Evolutionary conservation across 108 stramenopile genomes (phyloP), one percentile per base, ranked within the genome.

Genomic region (Mayamaea pseudoterrestris): DNA sequence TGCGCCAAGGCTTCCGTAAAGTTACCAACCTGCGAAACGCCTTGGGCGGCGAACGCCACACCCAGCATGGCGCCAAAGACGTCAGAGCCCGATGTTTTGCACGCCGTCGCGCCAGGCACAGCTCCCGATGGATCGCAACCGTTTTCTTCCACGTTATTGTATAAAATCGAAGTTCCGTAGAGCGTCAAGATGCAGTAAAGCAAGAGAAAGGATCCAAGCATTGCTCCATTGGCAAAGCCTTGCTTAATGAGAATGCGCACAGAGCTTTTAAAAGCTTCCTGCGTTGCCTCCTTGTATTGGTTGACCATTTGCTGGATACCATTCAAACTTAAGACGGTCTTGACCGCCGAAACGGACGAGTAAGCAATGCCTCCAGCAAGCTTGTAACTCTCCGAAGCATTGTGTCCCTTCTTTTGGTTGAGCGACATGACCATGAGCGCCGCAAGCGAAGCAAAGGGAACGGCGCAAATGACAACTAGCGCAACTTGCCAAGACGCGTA

Each of bases 41-140:
- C 84, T 36, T 68, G 64, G 0, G 69, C 84, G 0, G 73, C 84
- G 59, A 82, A 79, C 2, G 73, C 70, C 20, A 81, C 57, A 1
- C 76, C 77, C 29, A 86, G 47, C 78, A 85, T 76, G 32, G 78
- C 73, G 11, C 76, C 74, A 50, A 85, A 78, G 1, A 85, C 79
- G 12, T 62, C 61, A 0, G 68, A 47, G 29, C 77, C 84, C 16
- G 60, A 55, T 26, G 32, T 60, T 2, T 27, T 31, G 35, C 84
- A 86, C 8, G 69, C 50, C 1, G 32, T 35, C 34, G 57, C 66
- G 4, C 31, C 62, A 0, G 45, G 51, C 17, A 64, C 55, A n/a
- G 56, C 73, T 13, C 40, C 64, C 12, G 57, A 57, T 8, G 85
- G 79, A 63, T 87, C 80, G 41, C 85, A 87, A 8, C 63, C 65